phyloP scores from a whole-genome alignment of 2,329 filamentous ascomycete species.

The Leptosphaerulina australis region DNA sequence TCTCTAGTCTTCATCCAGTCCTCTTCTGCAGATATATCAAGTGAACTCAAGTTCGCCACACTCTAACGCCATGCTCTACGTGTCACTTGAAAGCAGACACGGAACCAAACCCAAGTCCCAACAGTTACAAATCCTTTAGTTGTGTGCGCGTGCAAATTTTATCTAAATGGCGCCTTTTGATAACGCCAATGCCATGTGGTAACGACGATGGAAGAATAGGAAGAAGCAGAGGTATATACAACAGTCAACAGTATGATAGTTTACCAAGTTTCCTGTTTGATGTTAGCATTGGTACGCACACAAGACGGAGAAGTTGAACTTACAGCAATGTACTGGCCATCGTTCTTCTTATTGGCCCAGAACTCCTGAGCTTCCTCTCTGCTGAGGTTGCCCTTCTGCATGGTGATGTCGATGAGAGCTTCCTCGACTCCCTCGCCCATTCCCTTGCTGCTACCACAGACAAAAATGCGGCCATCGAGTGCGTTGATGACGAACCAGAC shows the following conservation, averaged over 20 bases:
- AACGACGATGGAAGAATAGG: conserved; percentile 9
- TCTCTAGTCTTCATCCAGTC: neutral
- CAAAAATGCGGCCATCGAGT: conserved; percentile 93
- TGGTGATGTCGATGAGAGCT: conserved; percentile 86
- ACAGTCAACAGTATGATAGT: neutral
- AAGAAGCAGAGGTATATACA: conserved; percentile 8
- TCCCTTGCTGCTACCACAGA: conserved; percentile 91
- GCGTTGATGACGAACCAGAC: conserved; percentile 98
- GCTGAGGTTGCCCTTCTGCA: conserved; percentile 88
- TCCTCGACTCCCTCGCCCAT: conserved; percentile 97
- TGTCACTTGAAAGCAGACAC: conserved; percentile 11
- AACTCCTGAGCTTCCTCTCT: conserved; percentile 82
- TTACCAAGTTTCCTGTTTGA: conserved; percentile 17
- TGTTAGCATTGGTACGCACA: neutral
- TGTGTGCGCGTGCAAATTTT: conserved; percentile 9
- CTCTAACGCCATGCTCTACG: conserved; percentile 15
- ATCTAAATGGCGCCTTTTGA: conserved; percentile 16
- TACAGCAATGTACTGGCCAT: conserved; percentile 91
- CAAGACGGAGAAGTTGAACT: conserved; percentile 20
- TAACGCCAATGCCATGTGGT: conserved; percentile 13
- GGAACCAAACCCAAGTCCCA: conserved; percentile 9
- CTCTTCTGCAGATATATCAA: neutral
- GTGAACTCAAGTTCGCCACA: neutral
- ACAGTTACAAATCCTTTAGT: neutral
- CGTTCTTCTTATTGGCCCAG: conserved; percentile 90